Base-by-base conservation (phyloP, 768 basidiomycete genomes). In the Leucogyrophana mollusca region DNA sequence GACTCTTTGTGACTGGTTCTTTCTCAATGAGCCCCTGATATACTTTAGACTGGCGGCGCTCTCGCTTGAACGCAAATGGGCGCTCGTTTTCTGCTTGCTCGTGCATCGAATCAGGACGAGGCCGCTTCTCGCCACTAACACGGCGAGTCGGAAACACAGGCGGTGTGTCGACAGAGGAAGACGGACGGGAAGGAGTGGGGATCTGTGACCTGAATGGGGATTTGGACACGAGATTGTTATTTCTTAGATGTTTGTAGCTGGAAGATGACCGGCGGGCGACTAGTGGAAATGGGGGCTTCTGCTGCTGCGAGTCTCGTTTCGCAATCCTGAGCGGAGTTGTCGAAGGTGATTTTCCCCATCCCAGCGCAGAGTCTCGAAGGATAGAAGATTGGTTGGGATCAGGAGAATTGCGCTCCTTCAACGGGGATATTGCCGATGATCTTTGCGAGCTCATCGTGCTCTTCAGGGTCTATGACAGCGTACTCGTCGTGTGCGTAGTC, bases 1-100 rank as follows among this genome's bases (percentile, higher is more conserved):
- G 90, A 56, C 88, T 90, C 71, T 85, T 90, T 21, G 82, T 80
- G 21, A 93, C 90, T 7, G 84, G 84, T 59, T 90, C 87, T 56
- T 77, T 83, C 65, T 87, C 76, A 2, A 83, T 73, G 41, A 93
- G 79, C 18, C 78, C 81, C 57, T 89, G 85, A 52, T 85, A 85
- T 4, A 74, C 79, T 59, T 80, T 83, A 45, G 86, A 89, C 61
- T 91, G 85, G 37, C 83, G 79, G 35, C 88, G 78, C 63, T 85
- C 83, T 48, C 83, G 70, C 60, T 88, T 90, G 56, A 79, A 72
- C 8, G 81, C 73, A 46, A 87, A 78, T 1, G 85, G 85, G 34
- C 80, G 79, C 50, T 87, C 83, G 46, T 87, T 87, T 62, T 85
- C 82, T 18, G 79, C 79, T 55, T 85, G 78, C 34, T 85, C 78